These are phyloP conservation scores for Fusarium camptoceras DNA, from an alignment of 2,329 filamentous ascomycete species.

Conservation along the genomic window DNA sequence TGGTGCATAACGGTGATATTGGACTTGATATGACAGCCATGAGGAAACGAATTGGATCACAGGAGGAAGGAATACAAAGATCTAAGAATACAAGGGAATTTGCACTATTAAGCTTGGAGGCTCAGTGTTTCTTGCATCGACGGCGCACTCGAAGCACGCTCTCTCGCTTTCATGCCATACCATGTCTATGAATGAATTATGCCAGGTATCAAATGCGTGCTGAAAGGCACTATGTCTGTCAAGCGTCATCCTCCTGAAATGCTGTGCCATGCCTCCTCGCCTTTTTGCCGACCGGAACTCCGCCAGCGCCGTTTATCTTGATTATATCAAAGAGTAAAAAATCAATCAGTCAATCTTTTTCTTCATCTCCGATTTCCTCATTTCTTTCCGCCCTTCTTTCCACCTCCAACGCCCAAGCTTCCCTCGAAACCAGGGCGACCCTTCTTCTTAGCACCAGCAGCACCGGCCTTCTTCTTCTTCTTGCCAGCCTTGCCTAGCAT, in stretches of 20 bases:
- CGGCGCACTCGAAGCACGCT: slow-evolving; percentile 15
- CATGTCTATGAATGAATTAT: slow-evolving; percentile 21
- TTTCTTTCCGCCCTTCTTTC: slow-evolving; percentile 64
- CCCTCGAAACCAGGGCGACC: slow-evolving; percentile 77
- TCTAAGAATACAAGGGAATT: not conserved
- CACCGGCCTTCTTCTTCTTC: slow-evolving; percentile 60
- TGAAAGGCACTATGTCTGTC: not conserved
- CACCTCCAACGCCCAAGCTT: slow-evolving; percentile 67
- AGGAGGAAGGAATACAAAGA: not conserved
- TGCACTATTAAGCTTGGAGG: not conserved
- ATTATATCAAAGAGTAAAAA: slow-evolving; percentile 33
- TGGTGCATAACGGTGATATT: slow-evolving; percentile 8
- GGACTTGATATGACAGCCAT: not conserved
- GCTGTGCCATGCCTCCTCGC: slow-evolving; percentile 17
- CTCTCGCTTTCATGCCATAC: slow-evolving; percentile 22
- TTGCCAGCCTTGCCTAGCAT: slow-evolving; percentile 67
- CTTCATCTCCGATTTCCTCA: slow-evolving; percentile 41
- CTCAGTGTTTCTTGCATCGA: slow-evolving; percentile 5
- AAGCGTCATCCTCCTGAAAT: slow-evolving; percentile 12
- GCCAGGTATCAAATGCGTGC: slow-evolving; percentile 14
- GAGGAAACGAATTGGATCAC: not conserved
- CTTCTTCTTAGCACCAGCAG: slow-evolving; percentile 56
- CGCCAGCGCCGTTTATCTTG: slow-evolving; percentile 42
- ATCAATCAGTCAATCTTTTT: slow-evolving; percentile 25
- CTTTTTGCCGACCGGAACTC: slow-evolving; percentile 41